phyloP scores from a whole-genome alignment of 495 filamentous ascomycete species.

The Aspergillus diversus region DNA sequence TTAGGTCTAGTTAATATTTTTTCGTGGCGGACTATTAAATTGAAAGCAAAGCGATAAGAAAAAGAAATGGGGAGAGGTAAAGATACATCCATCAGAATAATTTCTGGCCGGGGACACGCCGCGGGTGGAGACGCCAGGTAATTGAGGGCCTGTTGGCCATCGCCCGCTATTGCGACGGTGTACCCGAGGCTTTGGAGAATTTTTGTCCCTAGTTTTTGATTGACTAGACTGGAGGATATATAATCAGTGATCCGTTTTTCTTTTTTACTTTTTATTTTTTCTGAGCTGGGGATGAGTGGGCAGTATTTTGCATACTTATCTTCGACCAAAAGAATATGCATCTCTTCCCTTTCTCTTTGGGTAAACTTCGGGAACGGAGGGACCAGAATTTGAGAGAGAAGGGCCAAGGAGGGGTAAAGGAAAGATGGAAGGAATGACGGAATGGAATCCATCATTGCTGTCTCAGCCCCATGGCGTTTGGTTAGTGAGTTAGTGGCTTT shows the following conservation, averaged over 20 bases:
- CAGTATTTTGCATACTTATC: background rate
- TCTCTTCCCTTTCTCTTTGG: background rate
- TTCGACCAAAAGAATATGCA: slow-evolving; percentile 1
- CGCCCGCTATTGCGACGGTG: slow-evolving; percentile 6
- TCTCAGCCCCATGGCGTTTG: background rate
- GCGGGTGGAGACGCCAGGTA: slow-evolving; percentile 8
- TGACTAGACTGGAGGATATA: background rate
- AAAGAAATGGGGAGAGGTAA: background rate
- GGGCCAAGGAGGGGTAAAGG: background rate
- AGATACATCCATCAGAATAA: slow-evolving; percentile 16
- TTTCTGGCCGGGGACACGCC: slow-evolving; percentile 11
- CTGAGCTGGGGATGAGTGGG: background rate
- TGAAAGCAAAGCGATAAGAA: background rate
- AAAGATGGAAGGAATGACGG: background rate
- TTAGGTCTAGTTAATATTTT: background rate
- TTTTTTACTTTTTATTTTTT: background rate
- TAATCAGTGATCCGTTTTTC: background rate
- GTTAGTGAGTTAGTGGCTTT: background rate
- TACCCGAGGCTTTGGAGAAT: slow-evolving; percentile 2
- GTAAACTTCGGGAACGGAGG: background rate
- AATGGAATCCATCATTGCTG: background rate
- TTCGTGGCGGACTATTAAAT: background rate
- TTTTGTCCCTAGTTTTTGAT: background rate
- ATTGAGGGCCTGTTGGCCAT: slow-evolving; percentile 17
- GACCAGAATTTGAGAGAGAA: background rate